Conservation (phyloP, 2,329 filamentous ascomycete genomes). For the Talaromyces pinophilus region DNA sequence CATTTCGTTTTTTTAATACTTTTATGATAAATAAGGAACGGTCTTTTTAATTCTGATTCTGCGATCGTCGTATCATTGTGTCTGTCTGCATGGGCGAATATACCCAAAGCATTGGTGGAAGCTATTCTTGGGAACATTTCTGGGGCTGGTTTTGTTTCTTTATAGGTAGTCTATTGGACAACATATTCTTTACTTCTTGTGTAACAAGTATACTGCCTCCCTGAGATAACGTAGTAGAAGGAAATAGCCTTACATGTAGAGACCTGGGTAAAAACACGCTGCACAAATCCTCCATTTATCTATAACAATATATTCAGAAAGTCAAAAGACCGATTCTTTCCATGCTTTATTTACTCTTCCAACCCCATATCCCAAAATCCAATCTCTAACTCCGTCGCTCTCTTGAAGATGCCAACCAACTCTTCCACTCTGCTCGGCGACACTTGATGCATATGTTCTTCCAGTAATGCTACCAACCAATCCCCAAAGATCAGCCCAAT, state of each 20-base stretch:
- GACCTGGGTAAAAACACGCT: background rate
- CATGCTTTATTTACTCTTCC: conserved; percentile 25
- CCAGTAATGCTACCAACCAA: conserved; percentile 63
- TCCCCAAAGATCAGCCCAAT: conserved; percentile 10
- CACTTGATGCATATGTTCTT: conserved; percentile 71
- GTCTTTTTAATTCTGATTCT: background rate
- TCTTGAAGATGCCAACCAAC: conserved; percentile 78
- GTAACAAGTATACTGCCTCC: background rate
- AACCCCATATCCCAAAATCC: conserved; percentile 73
- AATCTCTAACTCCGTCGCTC: conserved; percentile 78
- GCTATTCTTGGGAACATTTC: background rate
- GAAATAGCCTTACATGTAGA: background rate
- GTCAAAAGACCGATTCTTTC: background rate
- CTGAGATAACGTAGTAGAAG: background rate
- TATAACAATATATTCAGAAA: background rate
- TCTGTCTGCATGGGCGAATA: conserved; percentile 8
- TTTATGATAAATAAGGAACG: background rate
- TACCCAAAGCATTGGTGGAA: conserved; percentile 12
- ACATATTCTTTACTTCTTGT: background rate
- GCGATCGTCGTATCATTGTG: background rate
- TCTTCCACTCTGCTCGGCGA: conserved; percentile 77
- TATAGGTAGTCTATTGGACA: background rate
- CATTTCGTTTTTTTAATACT: background rate
- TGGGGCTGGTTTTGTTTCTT: background rate
- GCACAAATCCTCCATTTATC: background rate